Conservation (phyloP, 2,329 filamentous ascomycete species). For the Pseudogymnoascus destructans region DNA sequence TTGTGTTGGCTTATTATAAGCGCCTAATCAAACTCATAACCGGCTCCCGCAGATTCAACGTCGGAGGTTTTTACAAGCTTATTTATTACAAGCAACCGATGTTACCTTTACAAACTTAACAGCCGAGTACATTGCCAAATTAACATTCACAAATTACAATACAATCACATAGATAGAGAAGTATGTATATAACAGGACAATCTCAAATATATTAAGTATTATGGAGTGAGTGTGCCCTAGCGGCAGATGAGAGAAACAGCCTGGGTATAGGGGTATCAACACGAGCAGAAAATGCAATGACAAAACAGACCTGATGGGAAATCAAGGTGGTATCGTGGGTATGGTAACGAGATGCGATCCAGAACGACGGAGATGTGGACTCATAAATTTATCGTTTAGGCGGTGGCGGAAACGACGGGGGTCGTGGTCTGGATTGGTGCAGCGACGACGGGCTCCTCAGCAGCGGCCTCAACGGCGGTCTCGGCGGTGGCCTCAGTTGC, state of each 20-base stretch:
- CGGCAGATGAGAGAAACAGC: slow-evolving; percentile 28
- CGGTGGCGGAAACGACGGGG: slow-evolving; percentile 24
- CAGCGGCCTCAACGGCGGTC: neutral
- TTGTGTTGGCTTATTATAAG: too few species aligned
- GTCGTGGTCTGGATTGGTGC: slow-evolving; percentile 16
- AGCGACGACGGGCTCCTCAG: slow-evolving; percentile 17
- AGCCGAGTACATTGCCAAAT: neutral
- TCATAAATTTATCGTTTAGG: slow-evolving; percentile 17
- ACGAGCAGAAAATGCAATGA: slow-evolving; percentile 24
- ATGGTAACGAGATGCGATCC: slow-evolving; percentile 17
- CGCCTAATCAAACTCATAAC: too few species aligned
- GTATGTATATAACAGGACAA: neutral
- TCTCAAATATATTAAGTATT: slow-evolving; percentile 26
- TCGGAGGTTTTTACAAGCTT: too few species aligned
- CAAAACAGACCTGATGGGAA: slow-evolving; percentile 24
- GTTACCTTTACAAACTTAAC: too few species aligned
- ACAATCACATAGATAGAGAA: neutral
- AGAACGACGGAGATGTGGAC: neutral
- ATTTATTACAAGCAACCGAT: too few species aligned
- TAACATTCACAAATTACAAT: neutral
- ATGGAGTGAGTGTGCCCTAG: slow-evolving; percentile 25
- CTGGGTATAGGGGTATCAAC: slow-evolving; percentile 31
- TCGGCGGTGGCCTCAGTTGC: slow-evolving; percentile 15
- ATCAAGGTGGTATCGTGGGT: slow-evolving; percentile 29
- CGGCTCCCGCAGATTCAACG: too few species aligned